Evolutionary conservation across 2,329 filamentous ascomycete genomes (phyloP), one percentile per base, ranked within the genome.

Genomic region (Cladophialophora chaetospira): DNA sequence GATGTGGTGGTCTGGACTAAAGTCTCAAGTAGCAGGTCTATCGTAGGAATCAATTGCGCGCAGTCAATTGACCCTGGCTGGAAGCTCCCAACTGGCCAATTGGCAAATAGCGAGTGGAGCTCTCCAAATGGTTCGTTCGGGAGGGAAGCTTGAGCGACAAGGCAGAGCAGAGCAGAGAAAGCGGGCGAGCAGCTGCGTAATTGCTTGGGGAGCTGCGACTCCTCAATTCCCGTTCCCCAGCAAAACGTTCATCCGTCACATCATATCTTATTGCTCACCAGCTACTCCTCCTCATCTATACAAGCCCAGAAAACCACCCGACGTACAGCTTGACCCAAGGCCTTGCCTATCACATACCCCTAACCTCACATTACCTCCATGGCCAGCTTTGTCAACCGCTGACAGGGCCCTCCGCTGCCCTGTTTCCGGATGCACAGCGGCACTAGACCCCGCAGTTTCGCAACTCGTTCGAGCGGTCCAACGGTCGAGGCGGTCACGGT

Each of bases 381-480:
- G 57, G 60, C 57, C 50, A 53, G 46, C 54, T 55, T 46, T 33
- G 45, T 60, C 51, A 53, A 44, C 35, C 60, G 60, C 57, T 62
- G 60, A 60, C 53, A 55, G 51, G 56, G 45, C 50, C 54, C 45
- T n/a, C 53, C 35, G 35, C 13, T 51, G 48, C 48, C 33, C 48
- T 50, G n/a, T 40, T 35, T 26, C 53, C 51, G 60, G 60, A 57
- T 60, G 36, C 56, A 52, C 43, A 55, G 58, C 56, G 56, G 63
- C 54, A 57, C 58, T 52, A 38, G 58, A 65, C 63, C 63, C 63
- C 63, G 63, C 63, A 63, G 60, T 62, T 58, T 59, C 42, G 23
- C 53, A 40, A 36, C 45, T 43, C 48, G 6, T 42, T 40, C 17
- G 28, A 43, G 36, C 36, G 17, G 48, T 43, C 35, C 35, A 28